Base-by-base conservation (phyloP, 306 rosid species). In the Dalbergia cultrata region DNA sequence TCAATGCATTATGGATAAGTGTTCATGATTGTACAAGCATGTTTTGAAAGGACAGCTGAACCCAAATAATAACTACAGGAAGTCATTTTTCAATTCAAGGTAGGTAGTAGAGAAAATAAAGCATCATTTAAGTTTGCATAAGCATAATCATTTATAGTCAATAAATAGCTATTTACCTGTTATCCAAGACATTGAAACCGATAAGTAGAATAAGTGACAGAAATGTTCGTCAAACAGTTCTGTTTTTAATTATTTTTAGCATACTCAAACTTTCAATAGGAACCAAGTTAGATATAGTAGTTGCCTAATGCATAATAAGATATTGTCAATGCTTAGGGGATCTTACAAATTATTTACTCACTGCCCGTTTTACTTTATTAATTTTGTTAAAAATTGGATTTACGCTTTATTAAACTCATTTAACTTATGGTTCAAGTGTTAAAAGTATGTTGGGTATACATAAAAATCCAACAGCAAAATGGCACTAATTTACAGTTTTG, bases 71-170 rank as follows among this genome's bases (percentile, higher is more conserved):
- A 34, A 71, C 53, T 64, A 8, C 57, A 63, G 58, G 37, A 75
- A 60, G 61, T 7, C 57, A 60, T 66, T 60, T 34, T 58, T 73
- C 78, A 47, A 60, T 66, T 47, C 60, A 66, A 37, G 17, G 7
- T 22, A 76, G 21, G 72, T 11, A 76, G 62, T 45, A 50, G 18
- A 70, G 66, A 70, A 53, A 43, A 80, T 41, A 59, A 80, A 16
- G 44, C 79, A 80, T 43, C 31, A 63, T 75, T 54, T 73, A 68
- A 73, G 75, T 45, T 75, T 44, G 75, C 78, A 70, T 54, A 75
- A 70, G 49, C 43, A 75, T 77, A 58, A 75, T 61, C 18, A 53
- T 47, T 69, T 47, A 11, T 54, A 43, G 52, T 47, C 60, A 70
- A 80, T 7, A 8, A 70, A 41, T 80, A 76, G 37, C 66, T 70